Conservation (phyloP, 306 rosid species). For the Nissolia schottii region DNA sequence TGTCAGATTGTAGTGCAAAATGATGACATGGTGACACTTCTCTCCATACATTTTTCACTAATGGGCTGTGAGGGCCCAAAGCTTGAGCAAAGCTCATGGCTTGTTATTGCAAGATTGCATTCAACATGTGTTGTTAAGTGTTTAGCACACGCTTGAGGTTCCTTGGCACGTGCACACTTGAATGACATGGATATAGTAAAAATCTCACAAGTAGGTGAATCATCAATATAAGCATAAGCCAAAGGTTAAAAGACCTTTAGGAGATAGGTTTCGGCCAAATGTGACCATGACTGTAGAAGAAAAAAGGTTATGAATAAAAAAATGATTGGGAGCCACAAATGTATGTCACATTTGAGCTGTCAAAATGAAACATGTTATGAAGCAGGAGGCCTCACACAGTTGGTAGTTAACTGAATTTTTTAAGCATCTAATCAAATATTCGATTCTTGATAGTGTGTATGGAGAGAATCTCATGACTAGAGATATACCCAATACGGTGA, state of each 20-base stretch:
- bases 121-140: conserved; percentile 29
- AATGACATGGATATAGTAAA: conserved; percentile 26
- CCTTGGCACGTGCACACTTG: conserved; percentile 25
- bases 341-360: no score
- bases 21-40: conserved; percentile 32
- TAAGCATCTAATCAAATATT: no score
- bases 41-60: conserved; percentile 25
- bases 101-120: conserved; percentile 18
- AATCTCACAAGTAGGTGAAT: neutral
- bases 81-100: conserved; percentile 37
- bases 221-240: neutral
- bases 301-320: no score
- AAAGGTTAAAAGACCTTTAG: neutral
- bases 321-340: no score
- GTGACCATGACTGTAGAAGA: neutral
- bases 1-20: neutral
- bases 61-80: conserved; percentile 31
- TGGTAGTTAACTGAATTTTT: no score
- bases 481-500: no score
- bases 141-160: conserved; percentile 29
- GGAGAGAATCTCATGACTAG: no score
- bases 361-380: no score
- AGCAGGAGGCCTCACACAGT: no score
- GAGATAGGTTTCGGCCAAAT: neutral
- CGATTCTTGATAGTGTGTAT: no score